phyloP scores from a whole-genome alignment of 345 rosid species.

The Bruguiera sexangula region DNA sequence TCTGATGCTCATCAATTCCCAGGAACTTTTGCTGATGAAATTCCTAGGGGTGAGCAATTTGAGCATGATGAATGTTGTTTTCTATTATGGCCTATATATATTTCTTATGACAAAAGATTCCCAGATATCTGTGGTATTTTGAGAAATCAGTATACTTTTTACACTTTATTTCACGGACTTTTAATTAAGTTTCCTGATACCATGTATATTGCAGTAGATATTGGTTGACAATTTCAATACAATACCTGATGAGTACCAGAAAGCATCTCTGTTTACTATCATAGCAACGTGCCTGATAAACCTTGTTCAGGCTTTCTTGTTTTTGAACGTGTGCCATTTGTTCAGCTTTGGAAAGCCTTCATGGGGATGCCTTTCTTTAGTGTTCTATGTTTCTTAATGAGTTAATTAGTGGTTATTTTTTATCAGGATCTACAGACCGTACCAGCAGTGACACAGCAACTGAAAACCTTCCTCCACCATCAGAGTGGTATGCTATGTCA shows the following conservation, averaged over 20 bases:
- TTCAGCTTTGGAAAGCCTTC: neutral
- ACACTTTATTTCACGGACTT: no score
- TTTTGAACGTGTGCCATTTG: neutral
- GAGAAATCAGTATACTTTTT: no score
- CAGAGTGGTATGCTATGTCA: constrained; percentile 55
- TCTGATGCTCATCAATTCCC: constrained; percentile 18
- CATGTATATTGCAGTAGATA: neutral
- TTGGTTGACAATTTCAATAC: neutral
- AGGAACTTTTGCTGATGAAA: constrained; percentile 16
- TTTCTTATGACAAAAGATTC: no score
- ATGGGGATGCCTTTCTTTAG: neutral
- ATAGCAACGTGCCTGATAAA: neutral
- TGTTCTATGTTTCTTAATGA: neutral
- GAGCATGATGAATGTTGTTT: neutral
- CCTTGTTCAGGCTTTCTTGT: neutral
- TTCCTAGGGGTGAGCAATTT: constrained; percentile 29
- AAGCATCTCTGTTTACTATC: neutral
- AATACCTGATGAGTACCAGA: neutral
- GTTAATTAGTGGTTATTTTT: constrained; percentile 12
- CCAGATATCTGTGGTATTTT: no score
- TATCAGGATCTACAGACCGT: constrained; percentile 36
- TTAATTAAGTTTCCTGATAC: neutral
- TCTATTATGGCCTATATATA: no score
- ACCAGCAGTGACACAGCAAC: constrained; percentile 24
- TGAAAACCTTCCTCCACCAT: constrained; percentile 60